Conservation (phyloP, 2,329 filamentous ascomycete genomes). For the Pseudohalonectria lignicola region DNA sequence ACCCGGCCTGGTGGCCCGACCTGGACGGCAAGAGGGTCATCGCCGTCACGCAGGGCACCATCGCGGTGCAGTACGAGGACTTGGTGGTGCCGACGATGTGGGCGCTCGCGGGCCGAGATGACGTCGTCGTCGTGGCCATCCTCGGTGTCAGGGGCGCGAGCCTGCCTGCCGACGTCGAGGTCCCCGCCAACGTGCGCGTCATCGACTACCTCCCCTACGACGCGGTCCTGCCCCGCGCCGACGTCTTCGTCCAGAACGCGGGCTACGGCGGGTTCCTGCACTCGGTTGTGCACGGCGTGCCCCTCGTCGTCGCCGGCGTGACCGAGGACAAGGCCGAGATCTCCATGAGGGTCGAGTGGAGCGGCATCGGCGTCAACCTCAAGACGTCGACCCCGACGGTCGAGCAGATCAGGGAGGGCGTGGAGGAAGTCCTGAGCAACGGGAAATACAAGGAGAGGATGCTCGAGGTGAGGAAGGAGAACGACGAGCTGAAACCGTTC, state of each 20-base stretch:
- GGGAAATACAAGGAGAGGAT: slow-evolving; percentile 17
- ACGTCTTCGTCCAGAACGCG: slow-evolving; percentile 34
- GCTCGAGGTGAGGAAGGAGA: slow-evolving; percentile 11
- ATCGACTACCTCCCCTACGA: slow-evolving; percentile 38
- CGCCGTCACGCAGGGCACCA: slow-evolving; percentile 35
- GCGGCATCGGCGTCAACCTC: slow-evolving; percentile 33
- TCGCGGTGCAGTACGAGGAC: slow-evolving; percentile 24
- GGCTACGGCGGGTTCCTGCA: slow-evolving; percentile 37
- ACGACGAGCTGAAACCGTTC: slow-evolving; percentile 8
- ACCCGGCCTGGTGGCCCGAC: slow-evolving; percentile 33
- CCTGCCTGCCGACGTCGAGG: slow-evolving; percentile 1
- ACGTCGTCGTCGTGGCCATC: slow-evolving; percentile 21
- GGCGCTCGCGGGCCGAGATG: slow-evolving; percentile 26
- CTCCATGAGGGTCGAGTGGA: slow-evolving; percentile 26
- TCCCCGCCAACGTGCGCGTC: slow-evolving; percentile 25
- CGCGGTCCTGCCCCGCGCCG: slow-evolving; percentile 27
- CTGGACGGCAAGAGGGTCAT: slow-evolving; percentile 27
- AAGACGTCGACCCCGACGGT: slow-evolving; percentile 18
- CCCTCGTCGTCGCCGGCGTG: slow-evolving; percentile 33
- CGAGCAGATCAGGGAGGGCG: slow-evolving; percentile 16
- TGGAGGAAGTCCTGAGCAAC: slow-evolving; percentile 19
- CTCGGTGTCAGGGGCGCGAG: slow-evolving; percentile 3
- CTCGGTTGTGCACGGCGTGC: slow-evolving; percentile 30
- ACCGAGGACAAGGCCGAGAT: slow-evolving; percentile 30
- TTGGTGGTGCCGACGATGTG: slow-evolving; percentile 32